Conservation (phyloP, 208 protist genomes). For the Trypanosoma mega region DNA sequence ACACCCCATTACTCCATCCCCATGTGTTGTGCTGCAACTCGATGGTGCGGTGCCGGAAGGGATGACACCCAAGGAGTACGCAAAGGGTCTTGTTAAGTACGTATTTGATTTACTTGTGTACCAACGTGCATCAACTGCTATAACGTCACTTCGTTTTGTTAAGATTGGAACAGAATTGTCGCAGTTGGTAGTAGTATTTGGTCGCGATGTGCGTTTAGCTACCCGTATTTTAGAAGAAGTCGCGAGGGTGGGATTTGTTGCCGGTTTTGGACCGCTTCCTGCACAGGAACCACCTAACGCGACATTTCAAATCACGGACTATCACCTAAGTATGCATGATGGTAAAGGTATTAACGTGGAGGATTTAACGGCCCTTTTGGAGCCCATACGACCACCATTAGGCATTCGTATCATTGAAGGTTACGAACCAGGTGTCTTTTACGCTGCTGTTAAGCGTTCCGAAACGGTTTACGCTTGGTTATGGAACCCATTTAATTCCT, state of each 20-base stretch:
- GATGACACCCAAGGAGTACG: constrained; percentile 69
- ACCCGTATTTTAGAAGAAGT: constrained; percentile 50
- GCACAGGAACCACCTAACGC: constrained; percentile 51
- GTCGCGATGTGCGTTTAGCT: constrained; percentile 55
- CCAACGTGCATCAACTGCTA: constrained; percentile 56
- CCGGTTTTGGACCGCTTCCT: constrained; percentile 53
- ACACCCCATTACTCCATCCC: constrained; percentile 39
- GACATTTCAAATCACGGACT: constrained; percentile 83
- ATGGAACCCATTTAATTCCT: constrained; percentile 78
- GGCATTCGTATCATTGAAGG: constrained; percentile 70
- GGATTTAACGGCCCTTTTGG: constrained; percentile 55
- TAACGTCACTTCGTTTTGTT: constrained; percentile 78
- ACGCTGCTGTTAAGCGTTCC: constrained; percentile 69
- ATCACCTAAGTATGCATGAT: constrained; percentile 39
- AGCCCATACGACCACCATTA: constrained; percentile 41
- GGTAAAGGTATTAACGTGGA: constrained; percentile 60
- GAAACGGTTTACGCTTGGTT: constrained; percentile 75
- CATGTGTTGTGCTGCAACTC: constrained; percentile 61
- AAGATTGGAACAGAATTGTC: constrained; percentile 67
- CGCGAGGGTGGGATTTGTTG: constrained; percentile 47
- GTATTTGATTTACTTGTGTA: constrained; percentile 73
- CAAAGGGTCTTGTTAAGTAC: constrained; percentile 75
- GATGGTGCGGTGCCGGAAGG: constrained; percentile 58
- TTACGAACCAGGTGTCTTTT: constrained; percentile 79
- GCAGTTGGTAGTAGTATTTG: constrained; percentile 78